Conservation (phyloP, 768 basidiomycete species). For the Lepiota brunneoincarnata region DNA sequence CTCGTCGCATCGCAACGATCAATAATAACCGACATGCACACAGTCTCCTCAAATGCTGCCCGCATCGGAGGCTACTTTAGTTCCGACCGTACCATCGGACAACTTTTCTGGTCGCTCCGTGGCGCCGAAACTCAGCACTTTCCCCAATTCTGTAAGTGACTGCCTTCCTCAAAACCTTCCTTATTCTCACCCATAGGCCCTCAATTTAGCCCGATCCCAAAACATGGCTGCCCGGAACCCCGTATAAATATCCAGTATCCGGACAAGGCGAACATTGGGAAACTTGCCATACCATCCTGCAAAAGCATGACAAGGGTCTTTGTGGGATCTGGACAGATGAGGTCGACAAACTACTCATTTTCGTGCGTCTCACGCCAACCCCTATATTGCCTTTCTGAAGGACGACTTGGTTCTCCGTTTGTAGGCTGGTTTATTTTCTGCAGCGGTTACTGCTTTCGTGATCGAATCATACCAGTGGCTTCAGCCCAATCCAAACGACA, state of each 20-base stretch:
- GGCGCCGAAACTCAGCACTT: too few relatives aligned
- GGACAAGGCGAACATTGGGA: conserved; percentile 24
- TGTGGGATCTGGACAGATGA: conserved; percentile 16
- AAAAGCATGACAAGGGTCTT: conserved; percentile 8
- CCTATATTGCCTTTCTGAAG: background rate
- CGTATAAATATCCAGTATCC: conserved; percentile 15
- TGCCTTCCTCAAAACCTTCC: too few relatives aligned
- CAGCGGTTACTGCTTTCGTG: conserved; percentile 24
- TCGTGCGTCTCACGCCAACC: conserved; percentile 6
- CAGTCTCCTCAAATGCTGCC: too few relatives aligned
- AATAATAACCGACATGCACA: too few relatives aligned
- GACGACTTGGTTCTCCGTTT: background rate
- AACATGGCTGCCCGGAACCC: conserved; percentile 18
- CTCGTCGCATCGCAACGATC: too few relatives aligned
- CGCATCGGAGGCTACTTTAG: too few relatives aligned
- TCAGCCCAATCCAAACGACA: conserved; percentile 16
- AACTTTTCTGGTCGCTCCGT: too few relatives aligned
- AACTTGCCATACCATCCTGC: conserved; percentile 16
- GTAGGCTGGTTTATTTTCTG: conserved; percentile 27
- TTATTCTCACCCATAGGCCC: too few relatives aligned
- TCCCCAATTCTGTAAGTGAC: too few relatives aligned
- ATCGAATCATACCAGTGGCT: conserved; percentile 23
- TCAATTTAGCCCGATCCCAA: background rate
- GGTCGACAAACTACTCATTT: conserved; percentile 15
- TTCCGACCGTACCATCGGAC: too few relatives aligned